Conservation (phyloP, 148 eudicot species). For the Nyssa sinensis region DNA sequence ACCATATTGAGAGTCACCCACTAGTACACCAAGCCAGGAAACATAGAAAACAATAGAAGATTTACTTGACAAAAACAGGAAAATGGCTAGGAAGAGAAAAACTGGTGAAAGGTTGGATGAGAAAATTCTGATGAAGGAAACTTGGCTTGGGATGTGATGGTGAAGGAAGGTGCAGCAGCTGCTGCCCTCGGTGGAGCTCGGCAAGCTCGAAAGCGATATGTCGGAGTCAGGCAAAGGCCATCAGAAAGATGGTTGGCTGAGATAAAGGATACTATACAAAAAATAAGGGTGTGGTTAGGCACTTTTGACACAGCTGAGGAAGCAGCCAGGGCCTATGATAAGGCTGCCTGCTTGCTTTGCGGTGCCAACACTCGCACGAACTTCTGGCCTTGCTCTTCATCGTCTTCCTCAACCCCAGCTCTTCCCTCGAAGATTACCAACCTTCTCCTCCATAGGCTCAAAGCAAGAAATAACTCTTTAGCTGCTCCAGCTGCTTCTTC, state of each 20-base stretch:
- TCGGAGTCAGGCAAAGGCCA: slow-evolving; percentile 50
- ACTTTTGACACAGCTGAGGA: too few relatives aligned
- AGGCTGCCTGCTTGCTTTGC: slow-evolving; percentile 50
- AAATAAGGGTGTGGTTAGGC: too few relatives aligned
- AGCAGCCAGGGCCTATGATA: slow-evolving; percentile 53
- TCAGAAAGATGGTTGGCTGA: too few relatives aligned
- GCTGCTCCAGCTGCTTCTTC: slow-evolving; percentile 15
- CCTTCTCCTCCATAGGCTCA: slow-evolving; percentile 42
- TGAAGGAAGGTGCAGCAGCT: slow-evolving; percentile 26
- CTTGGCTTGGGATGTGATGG: slow-evolving; percentile 34
- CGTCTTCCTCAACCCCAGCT: slow-evolving; percentile 29
- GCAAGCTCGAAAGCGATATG: slow-evolving; percentile 37
- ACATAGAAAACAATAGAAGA: not conserved
- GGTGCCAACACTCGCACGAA: slow-evolving; percentile 50
- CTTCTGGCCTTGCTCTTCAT: slow-evolving; percentile 38
- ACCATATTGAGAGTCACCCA: not conserved
- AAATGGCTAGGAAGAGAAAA: slow-evolving; percentile 50
- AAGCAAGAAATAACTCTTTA: slow-evolving; percentile 31
- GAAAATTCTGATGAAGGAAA: too few relatives aligned
- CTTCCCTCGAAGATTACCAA: slow-evolving; percentile 46
- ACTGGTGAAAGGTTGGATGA: slow-evolving; percentile 14
- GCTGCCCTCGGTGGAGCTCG: slow-evolving; percentile 29
- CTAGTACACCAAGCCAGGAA: not conserved
- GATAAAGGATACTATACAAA: slow-evolving; percentile 56
- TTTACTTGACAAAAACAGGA: not conserved